Base-by-base conservation (phyloP, 768 basidiomycete genomes). In the Lactifluus hygrophoroides region DNA sequence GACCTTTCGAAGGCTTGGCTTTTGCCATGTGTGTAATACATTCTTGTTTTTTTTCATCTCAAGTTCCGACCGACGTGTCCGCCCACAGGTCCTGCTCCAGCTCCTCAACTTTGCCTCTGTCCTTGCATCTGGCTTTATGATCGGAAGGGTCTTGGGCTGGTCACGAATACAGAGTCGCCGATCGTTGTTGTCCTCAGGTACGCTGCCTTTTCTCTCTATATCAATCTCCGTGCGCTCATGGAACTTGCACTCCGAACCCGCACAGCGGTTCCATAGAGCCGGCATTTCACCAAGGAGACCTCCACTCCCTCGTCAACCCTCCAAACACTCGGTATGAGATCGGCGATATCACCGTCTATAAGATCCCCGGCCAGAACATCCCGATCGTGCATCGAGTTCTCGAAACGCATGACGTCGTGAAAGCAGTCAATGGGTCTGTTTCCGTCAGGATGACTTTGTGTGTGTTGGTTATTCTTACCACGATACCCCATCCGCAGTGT, bases 321-420 rank as follows among this genome's bases (percentile, higher is more conserved):
- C 66, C 80, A 0, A 74, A 77, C 54, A 76, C 84, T 62, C 81
- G 81, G 30, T 95, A 95, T 66, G 75, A 84, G 47, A 88, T 89
- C 11, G 96, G 96, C 19, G 96, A 99, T 69, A 99, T 98, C 64
- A 96, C 94, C 0, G 95, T 99, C 2, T 98, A 98, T 81, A 94
- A 93, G 74, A 78, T 94, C 46, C 94, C 94, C n/a, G n/a, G n/a
- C n/a, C n/a, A n/a, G n/a, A n/a, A n/a, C n/a, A n/a, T n/a, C n/a
- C n/a, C n/a, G n/a, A n/a, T n/a, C n/a, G n/a, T n/a, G n/a, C n/a
- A n/a, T n/a, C n/a, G n/a, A n/a, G n/a, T n/a, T n/a, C n/a, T 98
- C 10, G 95, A 98, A 74, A 90, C 91, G 1, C 95, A 92, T 65
- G 85, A 91, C 57, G 73, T 84, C 62, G 61, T 75, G 11, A 72